phyloP scores from a whole-genome alignment of 192 early-diverging fungal genomes.

The Coemansia sp. region DNA sequence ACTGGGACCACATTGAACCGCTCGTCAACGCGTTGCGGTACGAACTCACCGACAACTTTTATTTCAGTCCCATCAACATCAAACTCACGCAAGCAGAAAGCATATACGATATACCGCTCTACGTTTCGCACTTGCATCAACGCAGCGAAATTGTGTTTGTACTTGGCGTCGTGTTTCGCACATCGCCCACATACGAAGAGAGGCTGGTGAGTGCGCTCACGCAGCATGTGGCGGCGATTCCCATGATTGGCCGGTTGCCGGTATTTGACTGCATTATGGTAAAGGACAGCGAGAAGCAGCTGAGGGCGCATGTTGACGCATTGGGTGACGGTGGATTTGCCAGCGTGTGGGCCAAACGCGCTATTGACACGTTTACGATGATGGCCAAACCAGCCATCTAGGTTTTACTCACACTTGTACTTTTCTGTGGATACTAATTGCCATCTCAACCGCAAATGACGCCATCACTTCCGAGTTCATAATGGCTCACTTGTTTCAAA shows the following conservation, averaged over 20 bases:
- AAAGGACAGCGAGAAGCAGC: conserved; percentile 14
- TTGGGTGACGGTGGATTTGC: conserved; percentile 6
- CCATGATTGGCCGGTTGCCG: conserved; percentile 13
- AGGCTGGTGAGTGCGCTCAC: conserved; percentile 27
- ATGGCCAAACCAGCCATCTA: conserved; percentile 21
- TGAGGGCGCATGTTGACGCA: conserved; percentile 2
- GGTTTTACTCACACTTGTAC: conserved; percentile 1
- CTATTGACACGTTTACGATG: conserved; percentile 33
- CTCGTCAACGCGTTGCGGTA: conserved; percentile 50
- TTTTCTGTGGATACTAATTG: neutral
- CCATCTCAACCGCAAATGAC: conserved; percentile 1
- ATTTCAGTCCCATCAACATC: conserved; percentile 36
- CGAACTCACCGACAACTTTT: conserved; percentile 33
- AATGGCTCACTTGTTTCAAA: neutral
- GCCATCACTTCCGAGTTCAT: neutral
- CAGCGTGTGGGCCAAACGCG: conserved; percentile 37
- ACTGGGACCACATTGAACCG: conserved; percentile 29
- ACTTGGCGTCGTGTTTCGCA: conserved; percentile 28
- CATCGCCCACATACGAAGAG: conserved; percentile 19
- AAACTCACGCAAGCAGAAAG: conserved; percentile 34
- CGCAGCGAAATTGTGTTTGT: conserved; percentile 47
- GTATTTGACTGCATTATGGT: conserved; percentile 51
- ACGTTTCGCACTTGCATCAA: conserved; percentile 22
- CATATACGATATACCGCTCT: conserved; percentile 38
- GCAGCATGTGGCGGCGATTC: conserved; percentile 12